These are phyloP conservation scores for Diplodia scrobiculata DNA, from an alignment of 2,329 filamentous ascomycete species.

Conservation along the genomic window DNA sequence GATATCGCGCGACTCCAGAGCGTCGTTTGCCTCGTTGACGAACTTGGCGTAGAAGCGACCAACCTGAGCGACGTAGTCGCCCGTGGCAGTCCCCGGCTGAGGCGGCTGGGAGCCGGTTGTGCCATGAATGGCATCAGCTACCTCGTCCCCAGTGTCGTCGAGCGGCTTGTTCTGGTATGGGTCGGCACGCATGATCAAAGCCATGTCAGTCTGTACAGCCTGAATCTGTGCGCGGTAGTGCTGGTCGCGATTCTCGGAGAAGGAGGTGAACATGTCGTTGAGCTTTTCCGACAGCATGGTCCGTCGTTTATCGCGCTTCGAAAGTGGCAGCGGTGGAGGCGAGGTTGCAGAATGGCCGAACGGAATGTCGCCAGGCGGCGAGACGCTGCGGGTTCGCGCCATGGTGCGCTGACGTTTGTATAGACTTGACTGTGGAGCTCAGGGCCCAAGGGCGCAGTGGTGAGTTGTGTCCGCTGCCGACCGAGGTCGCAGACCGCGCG, in stretches of 20 bases:
- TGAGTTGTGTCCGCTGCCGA: neutral
- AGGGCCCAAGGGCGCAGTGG: neutral
- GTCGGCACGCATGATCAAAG: slow-evolving; percentile 80
- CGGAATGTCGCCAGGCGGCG: slow-evolving; percentile 42
- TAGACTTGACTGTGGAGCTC: neutral
- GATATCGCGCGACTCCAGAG: slow-evolving; percentile 83
- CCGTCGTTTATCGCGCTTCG: slow-evolving; percentile 88
- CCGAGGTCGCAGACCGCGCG: slow-evolving; percentile 1
- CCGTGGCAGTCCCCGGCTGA: slow-evolving; percentile 58
- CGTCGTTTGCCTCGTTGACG: slow-evolving; percentile 81
- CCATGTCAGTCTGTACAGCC: slow-evolving; percentile 88
- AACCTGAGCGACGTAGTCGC: slow-evolving; percentile 65
- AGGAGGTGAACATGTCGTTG: slow-evolving; percentile 71
- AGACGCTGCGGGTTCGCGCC: slow-evolving; percentile 45
- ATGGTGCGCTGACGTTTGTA: slow-evolving; percentile 33
- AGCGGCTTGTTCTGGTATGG: slow-evolving; percentile 74
- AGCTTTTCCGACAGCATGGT: slow-evolving; percentile 80
- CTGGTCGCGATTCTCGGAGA: slow-evolving; percentile 76
- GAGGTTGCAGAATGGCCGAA: slow-evolving; percentile 46
- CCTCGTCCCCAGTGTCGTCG: slow-evolving; percentile 65
- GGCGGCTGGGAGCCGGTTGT: slow-evolving; percentile 48
- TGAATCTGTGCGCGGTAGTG: slow-evolving; percentile 88
- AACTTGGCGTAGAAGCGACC: slow-evolving; percentile 85
- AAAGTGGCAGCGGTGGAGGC: slow-evolving; percentile 61
- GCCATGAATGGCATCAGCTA: slow-evolving; percentile 60